Percentiles rank a stretch among this genome's conserved stretches.
phyloP scores from a whole-genome alignment of 768 basidiomycete genomes.

The Mycena sanguinolenta region DNA sequence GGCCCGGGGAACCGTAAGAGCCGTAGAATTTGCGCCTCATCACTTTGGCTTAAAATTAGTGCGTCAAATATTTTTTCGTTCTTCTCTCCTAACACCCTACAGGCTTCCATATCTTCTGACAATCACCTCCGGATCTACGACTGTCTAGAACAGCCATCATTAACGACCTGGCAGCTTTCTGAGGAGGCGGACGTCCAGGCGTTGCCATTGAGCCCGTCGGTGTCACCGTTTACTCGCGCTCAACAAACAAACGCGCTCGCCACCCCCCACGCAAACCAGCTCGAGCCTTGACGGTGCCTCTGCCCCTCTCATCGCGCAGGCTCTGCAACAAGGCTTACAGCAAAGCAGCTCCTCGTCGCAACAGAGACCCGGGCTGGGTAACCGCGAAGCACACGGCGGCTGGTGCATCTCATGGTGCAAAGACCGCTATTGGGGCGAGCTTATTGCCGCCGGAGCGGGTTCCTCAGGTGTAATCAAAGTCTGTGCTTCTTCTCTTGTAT shows the following conservation, averaged over 20 bases:
- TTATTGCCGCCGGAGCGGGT: constrained; percentile 85
- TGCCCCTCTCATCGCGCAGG: constrained; percentile 73
- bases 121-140: constrained; percentile 91
- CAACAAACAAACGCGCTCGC: constrained; percentile 70
- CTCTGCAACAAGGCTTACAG: constrained; percentile 66
- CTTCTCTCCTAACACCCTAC: constrained; percentile 3
- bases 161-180: constrained; percentile 80
- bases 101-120: constrained; percentile 94
- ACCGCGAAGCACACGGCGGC: constrained; percentile 88
- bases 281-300: constrained; percentile 68
- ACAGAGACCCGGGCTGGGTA: constrained; percentile 61
- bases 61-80: constrained; percentile 42
- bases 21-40: constrained; percentile 89
- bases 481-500: constrained; percentile 31
- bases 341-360: constrained; percentile 45
- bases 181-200: constrained; percentile 83
- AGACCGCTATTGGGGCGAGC: constrained; percentile 94
- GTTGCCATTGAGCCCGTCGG: constrained; percentile 62
- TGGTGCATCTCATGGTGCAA: constrained; percentile 98
- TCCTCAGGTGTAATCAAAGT: constrained; percentile 84
- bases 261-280: constrained; percentile 78
- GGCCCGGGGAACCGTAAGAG: constrained; percentile 87
- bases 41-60: constrained; percentile 92
- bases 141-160: constrained; percentile 82
- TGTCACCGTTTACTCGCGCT: constrained; percentile 55